Evolutionary conservation across 352 stramenopile genomes (phyloP).

Genomic region (Pythium inflatum): DNA sequence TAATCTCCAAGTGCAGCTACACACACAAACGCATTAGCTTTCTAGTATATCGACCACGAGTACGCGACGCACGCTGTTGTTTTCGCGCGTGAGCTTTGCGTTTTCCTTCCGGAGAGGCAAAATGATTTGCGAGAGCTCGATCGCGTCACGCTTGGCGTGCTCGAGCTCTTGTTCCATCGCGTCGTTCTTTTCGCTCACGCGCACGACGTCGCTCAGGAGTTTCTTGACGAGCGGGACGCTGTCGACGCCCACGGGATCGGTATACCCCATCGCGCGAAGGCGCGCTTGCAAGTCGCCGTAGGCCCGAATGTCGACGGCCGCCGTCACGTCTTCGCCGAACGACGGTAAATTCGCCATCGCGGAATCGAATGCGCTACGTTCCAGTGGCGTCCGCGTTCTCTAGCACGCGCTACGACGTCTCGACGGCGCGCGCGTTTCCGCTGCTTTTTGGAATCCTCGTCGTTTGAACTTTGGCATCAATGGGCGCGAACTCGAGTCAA

Average conservation of each 20-base stretch:
- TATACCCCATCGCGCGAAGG: constrained; percentile 63
- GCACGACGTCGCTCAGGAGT: constrained; percentile 61
- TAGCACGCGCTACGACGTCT: constrained; percentile 17
- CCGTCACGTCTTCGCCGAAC: constrained; percentile 41
- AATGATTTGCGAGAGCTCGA: constrained; percentile 71
- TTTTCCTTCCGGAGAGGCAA: constrained; percentile 80
- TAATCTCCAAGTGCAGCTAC: constrained; percentile 78
- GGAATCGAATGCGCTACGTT: constrained; percentile 19
- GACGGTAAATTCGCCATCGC: constrained; percentile 43
- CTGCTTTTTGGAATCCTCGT: too few relatives aligned
- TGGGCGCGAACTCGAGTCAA: too few relatives aligned
- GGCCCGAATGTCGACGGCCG: constrained; percentile 48
- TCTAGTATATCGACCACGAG: background rate
- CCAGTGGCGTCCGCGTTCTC: background rate
- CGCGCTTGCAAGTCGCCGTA: constrained; percentile 60
- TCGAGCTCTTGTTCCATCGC: constrained; percentile 51
- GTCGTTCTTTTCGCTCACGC: constrained; percentile 36
- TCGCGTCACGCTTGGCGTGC: constrained; percentile 56
- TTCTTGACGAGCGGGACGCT: constrained; percentile 60
- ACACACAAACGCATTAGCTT: background rate
- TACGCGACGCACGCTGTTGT: constrained; percentile 65
- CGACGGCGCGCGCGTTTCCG: too few relatives aligned
- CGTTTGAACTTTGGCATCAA: too few relatives aligned
- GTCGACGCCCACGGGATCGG: constrained; percentile 64
- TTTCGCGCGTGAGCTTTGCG: constrained; percentile 68